These are phyloP conservation scores for Nakazawaea wickerhamii DNA, from an alignment of 805 yeast species.

Conservation along the genomic window DNA sequence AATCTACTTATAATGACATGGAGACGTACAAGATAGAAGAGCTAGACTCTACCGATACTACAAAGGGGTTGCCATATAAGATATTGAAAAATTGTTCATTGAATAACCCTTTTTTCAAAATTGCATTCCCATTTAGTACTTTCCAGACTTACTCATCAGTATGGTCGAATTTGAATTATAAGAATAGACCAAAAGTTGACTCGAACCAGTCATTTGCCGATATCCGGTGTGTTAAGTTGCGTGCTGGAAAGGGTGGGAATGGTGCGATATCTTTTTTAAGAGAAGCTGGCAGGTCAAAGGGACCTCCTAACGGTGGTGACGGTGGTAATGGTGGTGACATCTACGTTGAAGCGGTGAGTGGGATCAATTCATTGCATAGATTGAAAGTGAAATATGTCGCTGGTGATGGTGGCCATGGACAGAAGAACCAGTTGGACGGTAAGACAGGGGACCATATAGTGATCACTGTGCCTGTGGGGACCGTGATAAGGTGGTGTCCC, in stretches of 20 bases:
- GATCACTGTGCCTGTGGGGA: conserved; percentile 88
- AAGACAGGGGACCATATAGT: conserved; percentile 72
- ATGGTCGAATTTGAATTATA: conserved; percentile 28
- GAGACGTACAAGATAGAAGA: conserved; percentile 12
- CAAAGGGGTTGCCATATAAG: conserved; percentile 12
- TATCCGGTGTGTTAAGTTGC: conserved; percentile 56
- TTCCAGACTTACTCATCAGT: conserved; percentile 33
- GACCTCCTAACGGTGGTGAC: conserved; percentile 99
- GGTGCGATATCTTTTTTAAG: conserved; percentile 83
- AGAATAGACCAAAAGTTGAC: conserved; percentile 39
- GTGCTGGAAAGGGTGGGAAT: conserved; percentile 84
- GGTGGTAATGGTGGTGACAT: conserved; percentile 93
- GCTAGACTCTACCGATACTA: conserved; percentile 18
- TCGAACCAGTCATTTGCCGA: conserved; percentile 48
- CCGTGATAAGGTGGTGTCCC: conserved; percentile 80
- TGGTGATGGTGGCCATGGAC: conserved; percentile 65
- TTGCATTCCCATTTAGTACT: conserved; percentile 26
- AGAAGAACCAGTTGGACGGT: conserved; percentile 80
- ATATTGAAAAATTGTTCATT: conserved; percentile 14
- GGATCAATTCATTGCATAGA: conserved; percentile 65
- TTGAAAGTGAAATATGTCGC: conserved; percentile 67
- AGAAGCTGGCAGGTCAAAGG: conserved; percentile 77
- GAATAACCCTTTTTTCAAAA: conserved; percentile 20
- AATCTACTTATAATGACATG: conserved; percentile 19
- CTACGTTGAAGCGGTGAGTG: conserved; percentile 74